phyloP scores from a whole-genome alignment of 129 eudicot species.

The Calendula officinalis region DNA sequence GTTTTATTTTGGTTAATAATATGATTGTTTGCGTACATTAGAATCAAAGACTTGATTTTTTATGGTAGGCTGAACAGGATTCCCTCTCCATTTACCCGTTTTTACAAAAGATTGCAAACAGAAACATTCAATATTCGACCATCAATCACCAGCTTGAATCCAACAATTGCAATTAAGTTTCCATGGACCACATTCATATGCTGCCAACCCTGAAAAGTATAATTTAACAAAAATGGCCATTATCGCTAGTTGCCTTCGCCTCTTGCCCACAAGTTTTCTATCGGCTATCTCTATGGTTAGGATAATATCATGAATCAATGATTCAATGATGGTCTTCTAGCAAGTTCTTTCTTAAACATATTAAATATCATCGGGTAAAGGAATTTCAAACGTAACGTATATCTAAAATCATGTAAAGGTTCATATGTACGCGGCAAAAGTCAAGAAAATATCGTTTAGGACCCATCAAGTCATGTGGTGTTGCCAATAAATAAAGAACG shows the following conservation, averaged over 20 bases:
- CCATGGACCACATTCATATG: background rate
- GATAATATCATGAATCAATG: background rate
- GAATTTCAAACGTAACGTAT: background rate
- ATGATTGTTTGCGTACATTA: too few relatives aligned
- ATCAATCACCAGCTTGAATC: background rate
- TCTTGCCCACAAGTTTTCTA: background rate
- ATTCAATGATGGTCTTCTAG: background rate
- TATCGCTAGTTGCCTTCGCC: background rate
- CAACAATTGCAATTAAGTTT: background rate
- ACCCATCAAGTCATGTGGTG: background rate
- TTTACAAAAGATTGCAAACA: background rate
- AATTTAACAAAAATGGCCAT: background rate
- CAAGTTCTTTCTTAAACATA: background rate
- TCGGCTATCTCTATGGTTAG: background rate
- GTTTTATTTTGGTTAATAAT: too few relatives aligned
- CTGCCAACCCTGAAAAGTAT: too few relatives aligned
- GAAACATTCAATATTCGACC: too few relatives aligned
- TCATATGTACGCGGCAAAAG: background rate
- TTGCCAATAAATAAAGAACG: background rate
- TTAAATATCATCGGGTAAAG: background rate
- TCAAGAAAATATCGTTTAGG: too few relatives aligned
- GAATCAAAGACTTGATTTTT: too few relatives aligned
- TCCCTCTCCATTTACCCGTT: too few relatives aligned
- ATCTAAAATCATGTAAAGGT: background rate
- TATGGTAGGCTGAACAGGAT: too few relatives aligned